A percentile compares a stretch with the other conserved stretches of the same genome.
Evolutionary conservation across 2,329 filamentous ascomycete species (phyloP).

Genomic region (Talaromyces amestolkiae): DNA sequence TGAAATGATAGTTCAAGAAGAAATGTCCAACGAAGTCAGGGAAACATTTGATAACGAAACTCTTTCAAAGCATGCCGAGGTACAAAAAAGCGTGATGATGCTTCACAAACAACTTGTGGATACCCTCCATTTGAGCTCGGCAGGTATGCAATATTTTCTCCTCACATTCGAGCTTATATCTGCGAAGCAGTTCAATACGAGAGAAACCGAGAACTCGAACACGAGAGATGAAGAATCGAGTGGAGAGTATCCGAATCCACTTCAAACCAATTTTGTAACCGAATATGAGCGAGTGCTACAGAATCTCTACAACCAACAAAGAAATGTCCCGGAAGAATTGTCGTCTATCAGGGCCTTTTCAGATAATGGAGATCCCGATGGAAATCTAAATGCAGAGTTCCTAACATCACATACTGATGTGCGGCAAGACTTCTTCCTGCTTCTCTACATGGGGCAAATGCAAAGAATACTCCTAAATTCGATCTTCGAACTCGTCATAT

Average conservation of each 20-base stretch:
- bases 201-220: not conserved
- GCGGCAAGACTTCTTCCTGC: constrained; percentile 1
- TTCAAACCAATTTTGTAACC: not conserved
- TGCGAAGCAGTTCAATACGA: not conserved
- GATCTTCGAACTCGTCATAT: not conserved
- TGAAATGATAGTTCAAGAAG: not conserved
- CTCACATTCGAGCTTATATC: not conserved
- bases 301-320: not conserved
- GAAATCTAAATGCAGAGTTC: not conserved
- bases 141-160: not conserved
- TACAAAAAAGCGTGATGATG: not conserved
- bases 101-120: not conserved
- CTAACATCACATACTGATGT: not conserved
- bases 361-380: not conserved
- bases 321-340: not conserved
- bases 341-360: not conserved
- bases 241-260: not conserved
- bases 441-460: constrained; percentile 5
- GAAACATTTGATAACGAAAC: not conserved
- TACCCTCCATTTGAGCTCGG: not conserved
- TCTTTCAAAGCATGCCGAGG: not conserved
- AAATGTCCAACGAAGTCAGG: not conserved
- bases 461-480: not conserved
- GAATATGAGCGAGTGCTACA: not conserved
- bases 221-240: not conserved